Evolutionary conservation across 1,284 basidiomycete genomes (phyloP), one percentile per base, ranked within the genome.

Genomic region (Pyrrhoderma noxium): DNA sequence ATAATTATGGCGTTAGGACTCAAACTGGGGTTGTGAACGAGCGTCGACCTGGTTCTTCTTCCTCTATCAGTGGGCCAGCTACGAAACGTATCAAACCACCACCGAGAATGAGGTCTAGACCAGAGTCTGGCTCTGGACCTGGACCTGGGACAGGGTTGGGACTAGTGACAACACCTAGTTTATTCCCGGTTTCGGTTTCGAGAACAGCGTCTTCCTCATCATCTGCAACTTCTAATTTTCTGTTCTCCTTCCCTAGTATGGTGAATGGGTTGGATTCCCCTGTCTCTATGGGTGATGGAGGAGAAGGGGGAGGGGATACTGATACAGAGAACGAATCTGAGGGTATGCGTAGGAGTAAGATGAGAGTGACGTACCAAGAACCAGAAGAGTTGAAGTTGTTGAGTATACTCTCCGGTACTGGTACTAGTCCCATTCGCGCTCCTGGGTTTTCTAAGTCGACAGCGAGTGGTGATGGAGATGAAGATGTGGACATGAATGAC

Each of bases 281-380:
- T n/a, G n/a, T n/a, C n/a, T n/a, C n/a, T n/a, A n/a, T n/a, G n/a
- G n/a, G n/a, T n/a, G n/a, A n/a, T n/a, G 25, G 48, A 51, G n/a
- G n/a, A n/a, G n/a, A n/a, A n/a, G n/a, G n/a, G n/a, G n/a, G n/a
- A n/a, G n/a, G n/a, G n/a, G n/a, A n/a, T n/a, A n/a, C n/a, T n/a
- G n/a, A n/a, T n/a, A n/a, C n/a, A 45, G 19, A 37, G 23, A 18
- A 41, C 45, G 16, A 16, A n/a, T 39, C 52, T 61, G 7, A 65
- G 67, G 8, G 60, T 54, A 27, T 56, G 51, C 35, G 55, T 3
- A 36, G 14, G 21, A 38, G 19, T 13, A 73, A 71, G 59, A 60
- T 76, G 63, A 68, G 73, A 9, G 79, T 86, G 19, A 74, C 71
- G 52, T 88, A 86, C 56, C 82, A 84, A 61, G 84, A 86, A 61